phyloP scores from a whole-genome alignment of 169 alveolate species.

The Prorocentrum cordatum region DNA sequence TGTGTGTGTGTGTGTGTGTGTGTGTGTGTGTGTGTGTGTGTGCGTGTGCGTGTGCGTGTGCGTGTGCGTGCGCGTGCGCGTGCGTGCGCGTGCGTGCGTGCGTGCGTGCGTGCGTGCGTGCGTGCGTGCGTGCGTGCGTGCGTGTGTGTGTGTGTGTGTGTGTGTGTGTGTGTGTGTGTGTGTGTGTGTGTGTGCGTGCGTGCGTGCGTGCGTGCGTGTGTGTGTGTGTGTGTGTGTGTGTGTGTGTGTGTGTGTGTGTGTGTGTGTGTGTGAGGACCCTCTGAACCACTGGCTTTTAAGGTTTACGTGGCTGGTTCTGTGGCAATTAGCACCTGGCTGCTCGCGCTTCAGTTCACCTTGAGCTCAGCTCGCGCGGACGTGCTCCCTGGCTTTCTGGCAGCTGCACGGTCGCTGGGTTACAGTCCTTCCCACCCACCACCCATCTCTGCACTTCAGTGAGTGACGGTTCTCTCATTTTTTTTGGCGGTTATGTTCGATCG shows the following conservation, averaged over 20 bases:
- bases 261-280: not conserved
- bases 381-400: no score
- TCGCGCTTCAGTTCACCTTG: no score
- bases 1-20: not conserved
- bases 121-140: not conserved
- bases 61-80: conserved; percentile 9
- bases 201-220: not conserved
- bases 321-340: no score
- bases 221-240: not conserved
- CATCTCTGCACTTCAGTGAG: no score
- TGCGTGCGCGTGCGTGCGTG: conserved; percentile 3
- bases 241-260: not conserved
- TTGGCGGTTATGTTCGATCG: no score
- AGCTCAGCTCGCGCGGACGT: no score
- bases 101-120: conserved; percentile 7
- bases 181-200: not conserved
- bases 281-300: not conserved
- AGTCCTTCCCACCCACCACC: no score
- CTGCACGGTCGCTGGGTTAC: no score
- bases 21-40: not conserved
- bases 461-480: no score
- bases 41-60: not conserved
- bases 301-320: no score
- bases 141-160: conserved; percentile 14
- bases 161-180: not conserved